Evolutionary conservation across 176 grass and related monocot genomes (phyloP), one percentile per base, ranked within the genome.

Genomic region (Guadua angustifolia): DNA sequence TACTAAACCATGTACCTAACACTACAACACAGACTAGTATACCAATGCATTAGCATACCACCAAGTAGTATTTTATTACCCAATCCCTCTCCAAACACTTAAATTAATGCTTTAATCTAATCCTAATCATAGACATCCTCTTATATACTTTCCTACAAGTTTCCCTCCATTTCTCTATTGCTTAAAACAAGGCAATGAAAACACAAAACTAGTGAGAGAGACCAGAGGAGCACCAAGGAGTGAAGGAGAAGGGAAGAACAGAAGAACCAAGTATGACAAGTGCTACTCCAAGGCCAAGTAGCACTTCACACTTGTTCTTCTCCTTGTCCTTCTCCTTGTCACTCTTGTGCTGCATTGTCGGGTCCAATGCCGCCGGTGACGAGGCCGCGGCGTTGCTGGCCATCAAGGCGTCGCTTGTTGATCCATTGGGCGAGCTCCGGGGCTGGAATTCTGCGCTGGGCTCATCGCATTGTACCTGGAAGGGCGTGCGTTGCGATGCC

Each of bases 391-490:
- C 85, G 19, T 77, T 98, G 72, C 89, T 98, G 5, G 85, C 89
- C 61, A 79, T 98, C 74, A 98, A 90, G 75, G 59, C 83, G 71
- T 85, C 83, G 14, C 85, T 98, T 26, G 81, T 87, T 5, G 96
- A 98, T 22, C 89, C 87, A 2, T 55, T 95, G 57, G 89, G 81
- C 1, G 80, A 72, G 52, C 85, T 98, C 45, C 46, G 70, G 7
- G 85, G 85, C 7, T 98, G 96, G 96, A 85, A 46, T 43, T 81
- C 89, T 4, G 66, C 58, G 71, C 25, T 81, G 0, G 77, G 18
- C 7, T 79, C 83, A 17, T 51, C 83, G 5, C 85, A 82, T 79
- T 98, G 96, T 62, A 81, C 87, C 29, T 98, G 96, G 96, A 90
- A 87, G 7, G 93, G 91, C 73, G 91, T 95, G 44, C 60, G 51